Evolutionary conservation across 2,329 filamentous ascomycete species (phyloP).

Genomic region (Penicillium sp.): DNA sequence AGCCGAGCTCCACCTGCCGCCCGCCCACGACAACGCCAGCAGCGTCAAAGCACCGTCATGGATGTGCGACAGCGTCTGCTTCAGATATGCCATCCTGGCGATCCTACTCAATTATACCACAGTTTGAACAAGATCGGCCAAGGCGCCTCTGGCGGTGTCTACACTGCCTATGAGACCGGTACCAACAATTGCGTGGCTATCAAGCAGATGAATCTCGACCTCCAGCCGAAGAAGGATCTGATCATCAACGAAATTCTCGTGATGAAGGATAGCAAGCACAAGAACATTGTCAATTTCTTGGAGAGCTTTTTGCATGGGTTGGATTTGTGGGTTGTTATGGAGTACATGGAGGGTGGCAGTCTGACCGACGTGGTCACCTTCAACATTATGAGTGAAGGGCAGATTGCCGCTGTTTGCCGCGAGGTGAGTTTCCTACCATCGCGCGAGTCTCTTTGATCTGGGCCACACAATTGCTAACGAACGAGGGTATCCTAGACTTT

Average conservation of each 20-base stretch:
- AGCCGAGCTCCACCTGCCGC: conserved; percentile 58
- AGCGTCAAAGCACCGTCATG: conserved; percentile 75
- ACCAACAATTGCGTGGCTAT: conserved; percentile 91
- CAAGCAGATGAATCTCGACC: conserved; percentile 99
- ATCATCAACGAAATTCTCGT: conserved; percentile 99
- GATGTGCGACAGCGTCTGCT: conserved; percentile 84
- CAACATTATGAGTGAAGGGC: conserved; percentile 98
- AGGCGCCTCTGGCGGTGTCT: conserved; percentile 94
- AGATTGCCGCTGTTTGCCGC: conserved; percentile 93
- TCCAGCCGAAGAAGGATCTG: conserved; percentile 97
- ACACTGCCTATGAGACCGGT: conserved; percentile 81
- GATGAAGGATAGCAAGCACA: conserved; percentile 98
- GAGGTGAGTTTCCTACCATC: conserved; percentile 61
- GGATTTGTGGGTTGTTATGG: conserved; percentile 98
- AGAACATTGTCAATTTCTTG: conserved; percentile 99
- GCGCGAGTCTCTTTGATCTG: not conserved
- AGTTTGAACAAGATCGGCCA: conserved; percentile 94
- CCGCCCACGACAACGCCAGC: conserved; percentile 73
- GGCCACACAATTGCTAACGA: conserved; percentile 23
- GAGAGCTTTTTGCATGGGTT: conserved; percentile 90
- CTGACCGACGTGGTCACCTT: conserved; percentile 98
- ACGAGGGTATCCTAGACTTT: conserved; percentile 61
- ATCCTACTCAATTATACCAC: conserved; percentile 85
- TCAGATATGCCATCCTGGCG: conserved; percentile 85
- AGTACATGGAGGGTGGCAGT: conserved; percentile 98